phyloP scores from a whole-genome alignment of 257 asterid genomes.

The Leptodermis oblonga region DNA sequence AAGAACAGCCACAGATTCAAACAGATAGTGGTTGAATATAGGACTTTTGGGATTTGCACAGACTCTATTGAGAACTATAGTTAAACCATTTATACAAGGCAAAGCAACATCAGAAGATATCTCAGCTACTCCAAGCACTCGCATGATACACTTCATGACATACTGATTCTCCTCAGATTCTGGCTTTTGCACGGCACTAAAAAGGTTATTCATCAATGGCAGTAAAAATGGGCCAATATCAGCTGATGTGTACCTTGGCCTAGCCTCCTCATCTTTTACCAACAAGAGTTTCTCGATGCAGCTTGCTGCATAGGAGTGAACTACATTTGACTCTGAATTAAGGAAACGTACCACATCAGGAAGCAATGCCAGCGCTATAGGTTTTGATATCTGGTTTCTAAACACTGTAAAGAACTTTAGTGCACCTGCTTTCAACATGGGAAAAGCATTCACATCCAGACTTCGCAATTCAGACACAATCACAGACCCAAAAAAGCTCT shows the following conservation, averaged over 20 bases:
- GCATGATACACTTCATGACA: slow-evolving; percentile 93
- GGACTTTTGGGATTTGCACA: slow-evolving; percentile 89
- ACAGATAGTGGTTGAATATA: slow-evolving; percentile 72
- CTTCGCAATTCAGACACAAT: slow-evolving; percentile 85
- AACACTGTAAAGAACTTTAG: slow-evolving; percentile 90
- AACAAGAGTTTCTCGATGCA: slow-evolving; percentile 89
- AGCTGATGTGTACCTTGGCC: slow-evolving; percentile 61
- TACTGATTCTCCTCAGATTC: slow-evolving; percentile 98
- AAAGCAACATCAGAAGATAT: slow-evolving; percentile 69
- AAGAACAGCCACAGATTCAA: slow-evolving; percentile 82
- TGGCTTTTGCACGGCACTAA: slow-evolving; percentile 71
- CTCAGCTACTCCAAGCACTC: slow-evolving; percentile 86
- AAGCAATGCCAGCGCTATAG: slow-evolving; percentile 58
- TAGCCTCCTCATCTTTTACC: slow-evolving; percentile 76
- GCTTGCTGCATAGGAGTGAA: slow-evolving; percentile 94
- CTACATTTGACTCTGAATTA: slow-evolving; percentile 71
- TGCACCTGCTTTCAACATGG: slow-evolving; percentile 91
- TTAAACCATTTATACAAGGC: slow-evolving; percentile 74
- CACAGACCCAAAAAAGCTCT: slow-evolving; percentile 71
- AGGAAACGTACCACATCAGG: slow-evolving; percentile 82
- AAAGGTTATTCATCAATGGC: slow-evolving; percentile 71
- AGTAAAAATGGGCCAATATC: slow-evolving; percentile 72
- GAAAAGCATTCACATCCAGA: slow-evolving; percentile 66
- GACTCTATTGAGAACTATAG: slow-evolving; percentile 60
- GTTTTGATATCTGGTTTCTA: slow-evolving; percentile 72